Percentiles rank a stretch among this genome's conserved stretches.
Evolutionary conservation across 345 rosid species (phyloP).

Genomic region (Gossypium arboreum): DNA sequence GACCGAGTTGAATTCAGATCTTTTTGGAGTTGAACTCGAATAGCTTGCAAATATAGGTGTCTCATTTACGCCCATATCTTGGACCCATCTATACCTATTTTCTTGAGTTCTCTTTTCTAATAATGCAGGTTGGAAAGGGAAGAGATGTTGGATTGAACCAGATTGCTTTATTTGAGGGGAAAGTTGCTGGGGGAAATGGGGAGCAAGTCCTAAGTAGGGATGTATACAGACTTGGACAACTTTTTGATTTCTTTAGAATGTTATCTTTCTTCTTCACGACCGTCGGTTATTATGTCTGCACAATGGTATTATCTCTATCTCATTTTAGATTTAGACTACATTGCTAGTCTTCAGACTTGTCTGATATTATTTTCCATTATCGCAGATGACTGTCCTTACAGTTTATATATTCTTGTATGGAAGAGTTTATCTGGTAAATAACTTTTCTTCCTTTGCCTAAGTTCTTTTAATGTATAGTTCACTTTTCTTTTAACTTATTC

Average conservation of each 20-base stretch:
- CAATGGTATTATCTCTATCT: conserved; percentile 58
- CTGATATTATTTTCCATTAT: conserved; percentile 25
- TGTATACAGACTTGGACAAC: conserved; percentile 90
- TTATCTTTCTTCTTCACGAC: conserved; percentile 95
- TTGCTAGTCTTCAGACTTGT: conserved; percentile 12
- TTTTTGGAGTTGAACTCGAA: no score
- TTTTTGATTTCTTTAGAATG: conserved; percentile 98
- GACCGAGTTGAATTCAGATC: no score
- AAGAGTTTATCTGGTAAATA: conserved; percentile 82
- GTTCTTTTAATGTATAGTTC: not conserved
- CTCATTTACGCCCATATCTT: not conserved
- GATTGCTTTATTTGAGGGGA: conserved; percentile 98
- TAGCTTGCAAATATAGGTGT: no score
- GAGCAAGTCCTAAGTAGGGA: conserved; percentile 99
- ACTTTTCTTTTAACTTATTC: not conserved
- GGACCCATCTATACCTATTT: conserved; percentile 14
- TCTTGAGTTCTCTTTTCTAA: conserved; percentile 10
- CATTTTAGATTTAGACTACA: not conserved
- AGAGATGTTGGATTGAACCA: conserved; percentile 98
- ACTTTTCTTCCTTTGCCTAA: conserved; percentile 8
- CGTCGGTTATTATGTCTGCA: conserved; percentile 94
- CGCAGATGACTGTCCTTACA: conserved; percentile 98
- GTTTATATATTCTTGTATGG: conserved; percentile 90
- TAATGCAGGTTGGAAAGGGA: conserved; percentile 93
- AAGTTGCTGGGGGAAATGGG: conserved; percentile 99